Percentiles rank a stretch among this genome's conserved stretches.
phyloP scores from a whole-genome alignment of 768 basidiomycete species.

The Russula griseocarnosa region DNA sequence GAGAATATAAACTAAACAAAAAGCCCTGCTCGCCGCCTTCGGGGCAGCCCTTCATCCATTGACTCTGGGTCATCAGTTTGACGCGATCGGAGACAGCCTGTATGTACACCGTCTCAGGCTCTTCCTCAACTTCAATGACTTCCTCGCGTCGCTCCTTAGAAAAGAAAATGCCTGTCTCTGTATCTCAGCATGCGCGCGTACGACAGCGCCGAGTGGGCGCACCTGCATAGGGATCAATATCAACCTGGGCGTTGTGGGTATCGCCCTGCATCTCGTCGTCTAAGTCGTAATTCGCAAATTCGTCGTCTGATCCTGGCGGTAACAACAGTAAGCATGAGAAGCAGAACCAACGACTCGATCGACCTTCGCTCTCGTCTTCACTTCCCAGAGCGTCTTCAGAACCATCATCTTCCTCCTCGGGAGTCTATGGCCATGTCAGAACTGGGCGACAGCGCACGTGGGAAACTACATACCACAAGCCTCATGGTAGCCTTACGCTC shows the following conservation, averaged over 20 bases:
- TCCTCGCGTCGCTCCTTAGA: conserved; percentile 91
- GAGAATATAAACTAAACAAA: conserved; percentile 79
- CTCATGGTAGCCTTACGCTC: conserved; percentile 13
- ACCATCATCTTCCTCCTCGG: conserved; percentile 51
- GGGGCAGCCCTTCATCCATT: conserved; percentile 98
- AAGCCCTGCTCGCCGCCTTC: conserved; percentile 89
- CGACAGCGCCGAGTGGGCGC: conserved; percentile 26
- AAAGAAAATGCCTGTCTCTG: conserved; percentile 75
- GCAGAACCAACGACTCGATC: conserved; percentile 10
- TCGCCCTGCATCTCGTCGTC: conserved; percentile 56
- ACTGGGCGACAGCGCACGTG: conserved; percentile 4
- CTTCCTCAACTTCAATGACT: conserved; percentile 88
- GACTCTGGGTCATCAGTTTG: conserved; percentile 77
- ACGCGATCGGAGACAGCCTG: conserved; percentile 44
- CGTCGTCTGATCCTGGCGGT: conserved; percentile 39
- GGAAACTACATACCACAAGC: conserved; percentile 19
- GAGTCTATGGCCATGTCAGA: conserved; percentile 43
- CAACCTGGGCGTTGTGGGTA: conserved; percentile 41
- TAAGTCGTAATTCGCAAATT: conserved; percentile 75
- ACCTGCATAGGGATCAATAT: conserved; percentile 90
- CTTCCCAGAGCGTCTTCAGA: conserved; percentile 47
- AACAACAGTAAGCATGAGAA: neutral
- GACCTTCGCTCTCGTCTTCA: conserved; percentile 53
- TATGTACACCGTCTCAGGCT: conserved; percentile 50
- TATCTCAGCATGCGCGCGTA: conserved; percentile 16